Evolutionary conservation across 2,329 filamentous ascomycete genomes (phyloP).

Genomic region (Botryotinia globosa): DNA sequence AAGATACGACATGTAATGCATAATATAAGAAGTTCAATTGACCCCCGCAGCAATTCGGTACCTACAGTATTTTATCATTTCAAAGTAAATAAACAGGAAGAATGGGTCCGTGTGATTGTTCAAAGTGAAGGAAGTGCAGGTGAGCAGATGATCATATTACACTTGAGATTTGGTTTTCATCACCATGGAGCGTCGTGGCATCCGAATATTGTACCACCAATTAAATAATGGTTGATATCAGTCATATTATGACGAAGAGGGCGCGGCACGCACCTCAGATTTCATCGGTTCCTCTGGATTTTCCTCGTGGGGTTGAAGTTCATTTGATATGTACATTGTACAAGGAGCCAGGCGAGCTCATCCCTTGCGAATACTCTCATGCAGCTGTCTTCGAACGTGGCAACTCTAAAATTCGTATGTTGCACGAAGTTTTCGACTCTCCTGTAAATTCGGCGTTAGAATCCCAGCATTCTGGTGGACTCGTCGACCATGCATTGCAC

Average conservation of each 20-base stretch:
- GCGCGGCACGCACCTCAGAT: slow-evolving; percentile 5
- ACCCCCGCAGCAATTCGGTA: background rate
- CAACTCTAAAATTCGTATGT: slow-evolving; percentile 16
- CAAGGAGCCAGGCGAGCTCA: background rate
- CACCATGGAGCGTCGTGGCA: slow-evolving; percentile 15
- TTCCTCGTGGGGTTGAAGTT: slow-evolving; percentile 10
- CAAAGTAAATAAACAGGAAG: background rate
- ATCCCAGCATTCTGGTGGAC: slow-evolving; percentile 9
- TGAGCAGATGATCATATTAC: slow-evolving; percentile 28
- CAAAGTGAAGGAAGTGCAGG: background rate
- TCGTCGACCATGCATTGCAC: slow-evolving; percentile 6
- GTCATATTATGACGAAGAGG: slow-evolving; percentile 20
- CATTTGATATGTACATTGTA: background rate
- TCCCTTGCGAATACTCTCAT: slow-evolving; percentile 18
- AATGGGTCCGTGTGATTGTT: slow-evolving; percentile 9
- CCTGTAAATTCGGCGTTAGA: background rate
- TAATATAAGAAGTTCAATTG: background rate
- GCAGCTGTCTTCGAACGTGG: slow-evolving; percentile 23
- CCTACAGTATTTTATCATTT: background rate
- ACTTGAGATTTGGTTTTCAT: background rate
- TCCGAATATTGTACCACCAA: background rate
- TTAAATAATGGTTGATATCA: background rate
- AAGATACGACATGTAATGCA: background rate
- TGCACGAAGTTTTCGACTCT: slow-evolving; percentile 12
- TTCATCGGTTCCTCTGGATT: background rate